These are phyloP conservation scores for Cucumis sativus DNA, from an alignment of 306 rosid species.

Conservation along the genomic window DNA sequence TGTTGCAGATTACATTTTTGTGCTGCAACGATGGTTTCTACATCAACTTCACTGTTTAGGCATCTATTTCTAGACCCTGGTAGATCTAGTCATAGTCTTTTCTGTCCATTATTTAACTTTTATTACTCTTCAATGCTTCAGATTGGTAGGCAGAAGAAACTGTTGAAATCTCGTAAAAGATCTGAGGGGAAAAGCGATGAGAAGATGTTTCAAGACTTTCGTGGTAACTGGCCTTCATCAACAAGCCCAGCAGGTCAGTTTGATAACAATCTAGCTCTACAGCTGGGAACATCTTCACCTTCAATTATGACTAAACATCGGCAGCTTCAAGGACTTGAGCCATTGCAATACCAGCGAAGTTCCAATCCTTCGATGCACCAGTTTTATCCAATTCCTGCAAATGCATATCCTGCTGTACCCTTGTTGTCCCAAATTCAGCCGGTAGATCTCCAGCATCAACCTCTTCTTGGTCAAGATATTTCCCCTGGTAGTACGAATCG, in stretches of 20 bases:
- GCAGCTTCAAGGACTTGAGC: constrained; percentile 40
- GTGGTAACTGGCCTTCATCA: constrained; percentile 50
- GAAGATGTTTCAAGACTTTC: constrained; percentile 27
- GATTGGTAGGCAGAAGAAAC: constrained; percentile 37
- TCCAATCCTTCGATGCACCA: constrained; percentile 35
- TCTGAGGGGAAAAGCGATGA: constrained; percentile 33
- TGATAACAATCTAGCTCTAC: constrained; percentile 36
- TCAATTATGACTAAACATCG: constrained; percentile 32
- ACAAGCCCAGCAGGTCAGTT: constrained; percentile 29
- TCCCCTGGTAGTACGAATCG: constrained; percentile 27
- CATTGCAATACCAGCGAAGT: constrained; percentile 37
- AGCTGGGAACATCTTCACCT: constrained; percentile 38
- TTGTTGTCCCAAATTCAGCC: constrained; percentile 42
- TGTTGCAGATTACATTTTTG: not conserved
- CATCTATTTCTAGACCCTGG: not conserved
- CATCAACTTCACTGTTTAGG: not conserved
- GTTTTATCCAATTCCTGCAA: constrained; percentile 31
- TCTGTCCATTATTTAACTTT: not conserved
- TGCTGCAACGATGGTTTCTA: not conserved
- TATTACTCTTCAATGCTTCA: constrained; percentile 22
- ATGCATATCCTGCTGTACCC: constrained; percentile 46
- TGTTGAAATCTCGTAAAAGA: constrained; percentile 29
- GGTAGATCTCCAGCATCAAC: constrained; percentile 35
- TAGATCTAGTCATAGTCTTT: not conserved
- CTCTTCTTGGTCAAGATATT: constrained; percentile 25